These are phyloP conservation scores for Pleurostoma richardsiae DNA, from an alignment of 2,329 filamentous ascomycete genomes.

Conservation along the genomic window DNA sequence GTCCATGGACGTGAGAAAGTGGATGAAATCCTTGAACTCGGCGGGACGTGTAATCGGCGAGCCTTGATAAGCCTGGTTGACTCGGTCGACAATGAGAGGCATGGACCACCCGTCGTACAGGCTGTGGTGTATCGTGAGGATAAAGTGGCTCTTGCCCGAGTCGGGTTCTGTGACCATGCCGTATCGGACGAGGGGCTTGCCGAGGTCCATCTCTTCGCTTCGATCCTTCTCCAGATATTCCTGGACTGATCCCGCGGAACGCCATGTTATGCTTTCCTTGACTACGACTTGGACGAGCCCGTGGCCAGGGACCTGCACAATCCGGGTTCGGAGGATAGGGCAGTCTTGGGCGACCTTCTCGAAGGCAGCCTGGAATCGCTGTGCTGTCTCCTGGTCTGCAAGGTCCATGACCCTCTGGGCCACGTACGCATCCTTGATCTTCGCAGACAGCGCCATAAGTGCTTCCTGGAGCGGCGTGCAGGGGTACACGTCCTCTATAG, in stretches of 20 bases:
- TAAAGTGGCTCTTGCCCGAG: slow-evolving; percentile 32
- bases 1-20: slow-evolving; percentile 33
- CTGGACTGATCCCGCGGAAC: slow-evolving; percentile 25
- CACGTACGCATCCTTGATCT: slow-evolving; percentile 46
- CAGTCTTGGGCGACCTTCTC: slow-evolving; percentile 28
- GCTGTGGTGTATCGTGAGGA: slow-evolving; percentile 51
- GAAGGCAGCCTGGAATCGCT: slow-evolving; percentile 36
- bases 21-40: slow-evolving; percentile 44
- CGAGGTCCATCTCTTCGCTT: slow-evolving; percentile 35
- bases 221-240: slow-evolving; percentile 35
- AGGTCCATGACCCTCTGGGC: slow-evolving; percentile 42
- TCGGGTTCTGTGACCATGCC: slow-evolving; percentile 29
- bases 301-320: slow-evolving; percentile 36
- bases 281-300: slow-evolving; percentile 44
- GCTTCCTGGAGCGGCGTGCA: slow-evolving; percentile 51
- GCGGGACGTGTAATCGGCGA: slow-evolving; percentile 25
- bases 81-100: slow-evolving; percentile 41
- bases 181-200: slow-evolving; percentile 39
- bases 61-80: slow-evolving; percentile 37
- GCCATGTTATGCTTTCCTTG: slow-evolving; percentile 28
- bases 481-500: slow-evolving; percentile 47
- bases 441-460: slow-evolving; percentile 47
- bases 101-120: slow-evolving; percentile 55
- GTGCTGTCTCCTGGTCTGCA: slow-evolving; percentile 24
- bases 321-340: slow-evolving; percentile 42